Evolutionary conservation across 352 stramenopile species (phyloP), one percentile per base, ranked within the genome.

Genomic region (Pythium guiyangense): DNA sequence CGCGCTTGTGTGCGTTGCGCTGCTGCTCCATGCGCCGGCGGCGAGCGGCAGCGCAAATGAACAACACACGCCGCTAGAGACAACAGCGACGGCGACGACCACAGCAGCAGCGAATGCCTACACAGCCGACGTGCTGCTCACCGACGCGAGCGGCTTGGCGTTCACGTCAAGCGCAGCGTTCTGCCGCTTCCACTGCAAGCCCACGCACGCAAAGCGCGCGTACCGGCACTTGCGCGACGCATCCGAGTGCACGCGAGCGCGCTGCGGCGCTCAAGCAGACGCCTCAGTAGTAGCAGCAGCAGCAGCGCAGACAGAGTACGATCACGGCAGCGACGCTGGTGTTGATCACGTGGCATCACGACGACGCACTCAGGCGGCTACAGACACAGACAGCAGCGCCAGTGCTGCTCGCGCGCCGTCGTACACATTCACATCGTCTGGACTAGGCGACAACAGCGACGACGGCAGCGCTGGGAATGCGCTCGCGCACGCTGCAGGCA

Each of bases 161-260:
- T 89, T 89, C 60, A 63, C 72, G 14, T 73, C 69, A 10, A 49
- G 54, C 14, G 63, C 71, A 6, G 74, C 74, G 20, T 83, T 89
- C 54, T 89, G 79, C 53, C 59, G 49, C 31, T 89, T 76, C 57
- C 79, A 89, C 67, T 89, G 79, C 67, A 79, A 67, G 42, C 6
- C 60, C 18, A 58, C 66, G 31, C 79, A 87, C 56, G 71, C 78
- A 14, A 48, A 57, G 10, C 68, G 69, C 31, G 70, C 51, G 10
- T 80, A 79, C 50, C 63, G 70, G n/a, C 62, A 79, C 22, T 55
- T 85, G 27, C 60, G 62, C 15, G 60, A 52, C 5, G 48, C 39
- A n/a, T 77, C 63, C 26, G 72, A 86, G 53, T 86, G 76, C 56
- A 39, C 66, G 6, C n/a, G 22, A 10, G 44, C 40, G 29, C 60